Percentiles rank a stretch among this genome's conserved stretches.
Conservation (phyloP, 192 early-diverging fungal species). For the Coemansia sp. region DNA sequence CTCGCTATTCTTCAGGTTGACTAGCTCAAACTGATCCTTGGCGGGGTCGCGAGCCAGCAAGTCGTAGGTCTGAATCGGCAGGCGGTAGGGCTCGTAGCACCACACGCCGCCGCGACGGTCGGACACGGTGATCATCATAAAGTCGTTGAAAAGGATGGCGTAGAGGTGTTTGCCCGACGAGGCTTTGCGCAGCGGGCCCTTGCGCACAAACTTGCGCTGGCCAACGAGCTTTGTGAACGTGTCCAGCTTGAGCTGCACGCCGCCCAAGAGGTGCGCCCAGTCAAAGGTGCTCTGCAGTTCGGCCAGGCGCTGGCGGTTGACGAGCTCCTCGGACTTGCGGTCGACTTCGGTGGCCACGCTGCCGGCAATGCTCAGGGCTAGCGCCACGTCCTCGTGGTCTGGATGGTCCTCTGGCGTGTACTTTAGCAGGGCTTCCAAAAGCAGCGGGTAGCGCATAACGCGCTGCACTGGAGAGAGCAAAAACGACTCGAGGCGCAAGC, state of each 20-base stretch:
- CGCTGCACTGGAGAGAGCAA: conserved; percentile 53
- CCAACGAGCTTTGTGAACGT: conserved; percentile 55
- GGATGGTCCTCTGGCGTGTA: conserved; percentile 52
- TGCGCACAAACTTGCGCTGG: conserved; percentile 55
- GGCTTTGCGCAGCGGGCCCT: conserved; percentile 54
- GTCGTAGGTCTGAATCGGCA: conserved; percentile 56
- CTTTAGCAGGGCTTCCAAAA: conserved; percentile 53
- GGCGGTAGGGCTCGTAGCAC: conserved; percentile 53
- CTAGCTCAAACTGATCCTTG: conserved; percentile 56
- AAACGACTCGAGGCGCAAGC: conserved; percentile 52
- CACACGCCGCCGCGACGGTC: conserved; percentile 48
- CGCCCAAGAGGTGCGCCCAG: conserved; percentile 52
- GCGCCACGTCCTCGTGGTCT: conserved; percentile 50
- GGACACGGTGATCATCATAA: conserved; percentile 57
- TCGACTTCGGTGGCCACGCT: conserved; percentile 56
- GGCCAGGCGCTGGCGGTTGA: conserved; percentile 47
- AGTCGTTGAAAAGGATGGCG: conserved; percentile 57
- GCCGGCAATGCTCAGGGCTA: conserved; percentile 49
- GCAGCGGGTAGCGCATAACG: conserved; percentile 54
- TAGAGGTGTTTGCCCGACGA: conserved; percentile 54
- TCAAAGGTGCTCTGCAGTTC: conserved; percentile 56
- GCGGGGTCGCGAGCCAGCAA: conserved; percentile 48
- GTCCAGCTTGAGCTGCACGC: conserved; percentile 53
- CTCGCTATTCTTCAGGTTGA: conserved; percentile 52
- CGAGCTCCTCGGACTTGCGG: conserved; percentile 54